Conservation (phyloP, 805 yeast species). For the Yamadazyma insecticola region DNA sequence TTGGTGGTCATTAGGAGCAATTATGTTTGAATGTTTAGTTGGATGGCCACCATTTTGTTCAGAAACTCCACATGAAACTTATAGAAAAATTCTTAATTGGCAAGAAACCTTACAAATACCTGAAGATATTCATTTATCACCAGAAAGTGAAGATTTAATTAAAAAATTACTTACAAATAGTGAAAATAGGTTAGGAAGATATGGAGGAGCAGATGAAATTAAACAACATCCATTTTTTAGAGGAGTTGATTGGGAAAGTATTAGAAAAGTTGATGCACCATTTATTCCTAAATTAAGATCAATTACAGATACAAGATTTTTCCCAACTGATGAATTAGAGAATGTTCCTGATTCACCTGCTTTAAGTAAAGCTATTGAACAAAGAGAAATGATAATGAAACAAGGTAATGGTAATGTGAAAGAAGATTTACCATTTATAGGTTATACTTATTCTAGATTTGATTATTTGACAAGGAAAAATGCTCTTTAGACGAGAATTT, state of each 20-base stretch:
- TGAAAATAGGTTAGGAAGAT: slow-evolving; percentile 78
- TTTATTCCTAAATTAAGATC: slow-evolving; percentile 88
- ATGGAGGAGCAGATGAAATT: slow-evolving; percentile 89
- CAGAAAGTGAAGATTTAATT: slow-evolving; percentile 85
- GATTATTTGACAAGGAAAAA: slow-evolving; percentile 84
- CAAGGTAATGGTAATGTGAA: slow-evolving; percentile 46
- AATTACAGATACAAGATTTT: slow-evolving; percentile 93
- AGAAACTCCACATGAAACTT: slow-evolving; percentile 91
- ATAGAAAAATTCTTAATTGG: slow-evolving; percentile 87
- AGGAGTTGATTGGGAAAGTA: slow-evolving; percentile 94
- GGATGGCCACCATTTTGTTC: slow-evolving; percentile 98
- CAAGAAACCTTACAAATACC: slow-evolving; percentile 85
- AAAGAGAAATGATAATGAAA: slow-evolving; percentile 52
- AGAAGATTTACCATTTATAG: slow-evolving; percentile 94
- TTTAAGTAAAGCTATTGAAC: slow-evolving; percentile 52
- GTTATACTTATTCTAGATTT: slow-evolving; percentile 92
- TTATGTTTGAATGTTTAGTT: slow-evolving; percentile 92
- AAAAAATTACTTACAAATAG: slow-evolving; percentile 70
- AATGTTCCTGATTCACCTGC: slow-evolving; percentile 80
- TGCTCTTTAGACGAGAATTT: slow-evolving; percentile 36
- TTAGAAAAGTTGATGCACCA: slow-evolving; percentile 86
- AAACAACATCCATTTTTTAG: slow-evolving; percentile 88
- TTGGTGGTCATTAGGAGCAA: slow-evolving; percentile 97
- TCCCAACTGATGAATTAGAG: slow-evolving; percentile 96
- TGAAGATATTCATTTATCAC: slow-evolving; percentile 83